A percentile compares a stretch with the other conserved stretches of the same genome.
Conservation (phyloP, 2,329 filamentous ascomycete genomes). For the Cercospora sojina region DNA sequence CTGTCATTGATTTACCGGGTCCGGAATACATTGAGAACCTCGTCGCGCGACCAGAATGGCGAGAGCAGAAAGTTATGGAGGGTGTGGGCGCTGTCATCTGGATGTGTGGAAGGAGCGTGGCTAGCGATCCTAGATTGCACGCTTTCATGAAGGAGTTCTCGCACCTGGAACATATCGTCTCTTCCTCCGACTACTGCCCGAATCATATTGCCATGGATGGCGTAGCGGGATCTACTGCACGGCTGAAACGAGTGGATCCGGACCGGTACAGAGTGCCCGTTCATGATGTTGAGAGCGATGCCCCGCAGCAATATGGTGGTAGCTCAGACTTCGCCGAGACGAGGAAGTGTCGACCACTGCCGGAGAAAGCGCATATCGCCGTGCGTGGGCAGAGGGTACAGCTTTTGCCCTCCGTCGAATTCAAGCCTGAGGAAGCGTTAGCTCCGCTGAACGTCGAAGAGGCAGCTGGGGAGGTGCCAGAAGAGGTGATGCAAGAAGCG, state of each 20-base stretch:
- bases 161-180: constrained; percentile 71
- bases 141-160: constrained; percentile 66
- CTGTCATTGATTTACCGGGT: constrained; percentile 76
- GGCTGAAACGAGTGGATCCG: constrained; percentile 70
- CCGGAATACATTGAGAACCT: constrained; percentile 68
- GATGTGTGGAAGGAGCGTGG: constrained; percentile 71
- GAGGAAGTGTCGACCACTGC: constrained; percentile 22
- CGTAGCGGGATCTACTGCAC: constrained; percentile 63
- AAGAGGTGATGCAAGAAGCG: constrained; percentile 56
- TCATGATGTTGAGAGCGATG: constrained; percentile 56
- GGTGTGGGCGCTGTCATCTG: constrained; percentile 72
- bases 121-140: constrained; percentile 60
- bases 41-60: constrained; percentile 71
- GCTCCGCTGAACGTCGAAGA: constrained; percentile 52
- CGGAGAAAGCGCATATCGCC: constrained; percentile 33
- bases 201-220: constrained; percentile 73
- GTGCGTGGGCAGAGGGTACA: constrained; percentile 38
- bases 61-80: constrained; percentile 61
- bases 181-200: constrained; percentile 69
- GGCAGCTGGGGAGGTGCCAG: constrained; percentile 45
- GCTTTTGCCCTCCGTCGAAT: constrained; percentile 40
- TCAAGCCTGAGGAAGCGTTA: constrained; percentile 50
- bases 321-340: constrained; percentile 14
- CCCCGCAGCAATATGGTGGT: constrained; percentile 19
- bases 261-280: constrained; percentile 70